Conservation (phyloP, 2,329 filamentous ascomycete genomes). For the Mariannaea elegans region DNA sequence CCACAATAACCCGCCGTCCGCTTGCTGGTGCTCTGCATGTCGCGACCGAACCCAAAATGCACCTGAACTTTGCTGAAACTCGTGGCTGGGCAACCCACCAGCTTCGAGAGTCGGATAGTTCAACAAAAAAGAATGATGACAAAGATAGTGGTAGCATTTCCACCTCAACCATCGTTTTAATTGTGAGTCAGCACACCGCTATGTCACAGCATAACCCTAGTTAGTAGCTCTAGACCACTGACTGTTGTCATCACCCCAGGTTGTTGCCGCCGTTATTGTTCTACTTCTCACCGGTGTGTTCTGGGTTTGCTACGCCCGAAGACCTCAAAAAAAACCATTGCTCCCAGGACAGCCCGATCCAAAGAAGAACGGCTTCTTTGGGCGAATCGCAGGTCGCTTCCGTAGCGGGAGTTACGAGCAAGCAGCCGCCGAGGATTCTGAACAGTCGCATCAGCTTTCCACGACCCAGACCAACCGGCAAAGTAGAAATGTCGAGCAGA, state of each 20-base stretch:
- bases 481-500: constrained; percentile 24
- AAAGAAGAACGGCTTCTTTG: constrained; percentile 35
- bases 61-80: constrained; percentile 32
- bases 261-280: constrained; percentile 29
- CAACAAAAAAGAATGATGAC: constrained; percentile 1
- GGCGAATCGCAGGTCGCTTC: constrained; percentile 26
- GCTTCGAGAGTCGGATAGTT: constrained; percentile 14
- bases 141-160: constrained; percentile 4
- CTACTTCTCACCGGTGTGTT: constrained; percentile 22
- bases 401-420: constrained; percentile 42
- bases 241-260: constrained; percentile 21
- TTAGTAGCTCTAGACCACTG: not conserved
- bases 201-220: not conserved
- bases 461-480: constrained; percentile 22
- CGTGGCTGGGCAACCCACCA: constrained; percentile 32
- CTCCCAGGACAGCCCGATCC: not conserved
- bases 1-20: constrained; percentile 8
- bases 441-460: constrained; percentile 40
- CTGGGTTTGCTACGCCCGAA: constrained; percentile 32
- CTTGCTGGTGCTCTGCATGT: constrained; percentile 23
- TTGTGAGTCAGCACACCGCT: constrained; percentile 30
- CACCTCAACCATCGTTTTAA: constrained; percentile 31
- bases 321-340: constrained; percentile 20
- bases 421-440: constrained; percentile 43
- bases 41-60: constrained; percentile 31